A percentile compares a stretch with the other conserved stretches of the same genome.
Evolutionary conservation across 129 eudicot species (phyloP).

Genomic region (Tagetes patula): DNA sequence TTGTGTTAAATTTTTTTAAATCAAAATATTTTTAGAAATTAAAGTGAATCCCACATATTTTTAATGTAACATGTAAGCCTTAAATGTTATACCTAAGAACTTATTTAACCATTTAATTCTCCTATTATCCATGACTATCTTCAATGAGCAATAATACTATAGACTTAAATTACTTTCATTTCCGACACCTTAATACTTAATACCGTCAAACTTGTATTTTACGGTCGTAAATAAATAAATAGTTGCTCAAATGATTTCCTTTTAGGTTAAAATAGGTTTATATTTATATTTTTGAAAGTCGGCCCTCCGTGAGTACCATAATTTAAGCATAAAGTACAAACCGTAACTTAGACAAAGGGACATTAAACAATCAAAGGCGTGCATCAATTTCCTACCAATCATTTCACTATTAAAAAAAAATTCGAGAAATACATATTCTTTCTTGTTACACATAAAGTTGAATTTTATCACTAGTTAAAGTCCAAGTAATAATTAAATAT

Average conservation of each 20-base stretch:
- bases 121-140: too few species aligned
- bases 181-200: too few species aligned
- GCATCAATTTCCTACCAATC: constrained; percentile 19
- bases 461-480: not conserved
- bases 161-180: too few species aligned
- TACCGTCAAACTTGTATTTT: too few species aligned
- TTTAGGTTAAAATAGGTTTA: not conserved
- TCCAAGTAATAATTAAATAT: not conserved
- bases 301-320: not conserved
- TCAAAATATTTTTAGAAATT: not conserved
- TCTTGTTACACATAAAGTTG: not conserved
- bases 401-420: constrained; percentile 9
- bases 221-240: too few species aligned
- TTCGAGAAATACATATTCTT: not conserved
- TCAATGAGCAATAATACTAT: too few species aligned
- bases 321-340: constrained; percentile 13
- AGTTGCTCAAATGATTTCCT: not conserved
- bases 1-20: not conserved
- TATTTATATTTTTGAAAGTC: not conserved
- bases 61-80: too few species aligned
- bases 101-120: too few species aligned
- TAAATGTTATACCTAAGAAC: too few species aligned
- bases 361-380: constrained; percentile 27
- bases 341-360: constrained; percentile 29
- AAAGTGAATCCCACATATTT: not conserved